Evolutionary conservation across 164 flowering plant genomes (phyloP).

Genomic region (Nelumbo lutea): DNA sequence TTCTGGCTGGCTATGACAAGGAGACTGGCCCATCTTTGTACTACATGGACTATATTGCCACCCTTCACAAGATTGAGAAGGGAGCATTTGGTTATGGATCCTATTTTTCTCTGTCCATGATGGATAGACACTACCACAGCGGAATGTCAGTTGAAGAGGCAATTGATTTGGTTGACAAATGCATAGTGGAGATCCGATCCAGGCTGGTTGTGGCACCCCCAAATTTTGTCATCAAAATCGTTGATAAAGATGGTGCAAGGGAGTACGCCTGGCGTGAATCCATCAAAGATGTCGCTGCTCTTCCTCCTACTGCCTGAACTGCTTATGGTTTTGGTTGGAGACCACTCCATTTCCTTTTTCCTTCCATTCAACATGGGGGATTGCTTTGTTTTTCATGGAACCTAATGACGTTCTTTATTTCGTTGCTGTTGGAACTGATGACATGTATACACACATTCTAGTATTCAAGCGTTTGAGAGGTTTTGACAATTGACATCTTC

Average conservation of each 20-base stretch:
- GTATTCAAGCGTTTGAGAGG: not conserved
- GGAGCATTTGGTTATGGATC: constrained; percentile 97
- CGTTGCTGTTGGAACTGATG: not conserved
- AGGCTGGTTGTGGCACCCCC: constrained; percentile 96
- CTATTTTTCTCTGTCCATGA: constrained; percentile 81
- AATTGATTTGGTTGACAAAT: constrained; percentile 78
- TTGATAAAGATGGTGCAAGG: constrained; percentile 92
- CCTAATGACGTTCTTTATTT: not conserved
- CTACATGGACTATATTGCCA: constrained; percentile 91
- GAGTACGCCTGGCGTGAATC: constrained; percentile 88
- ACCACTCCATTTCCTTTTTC: not conserved
- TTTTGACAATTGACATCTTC: too few relatives aligned
- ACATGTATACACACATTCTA: not conserved
- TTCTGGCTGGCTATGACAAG: constrained; percentile 91
- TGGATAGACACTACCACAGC: constrained; percentile 89
- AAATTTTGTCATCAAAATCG: constrained; percentile 91
- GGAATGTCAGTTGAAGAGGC: constrained; percentile 90
- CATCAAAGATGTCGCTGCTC: constrained; percentile 36
- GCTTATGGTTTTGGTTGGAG: not conserved
- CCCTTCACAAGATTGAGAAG: constrained; percentile 94
- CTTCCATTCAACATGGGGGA: not conserved
- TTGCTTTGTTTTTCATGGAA: not conserved
- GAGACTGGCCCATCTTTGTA: constrained; percentile 84
- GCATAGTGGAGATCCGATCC: constrained; percentile 79
- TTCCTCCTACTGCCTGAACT: constrained; percentile 29